Base-by-base conservation (phyloP, 2,329 filamentous ascomycete genomes). In the Leptographium lundbergii region DNA sequence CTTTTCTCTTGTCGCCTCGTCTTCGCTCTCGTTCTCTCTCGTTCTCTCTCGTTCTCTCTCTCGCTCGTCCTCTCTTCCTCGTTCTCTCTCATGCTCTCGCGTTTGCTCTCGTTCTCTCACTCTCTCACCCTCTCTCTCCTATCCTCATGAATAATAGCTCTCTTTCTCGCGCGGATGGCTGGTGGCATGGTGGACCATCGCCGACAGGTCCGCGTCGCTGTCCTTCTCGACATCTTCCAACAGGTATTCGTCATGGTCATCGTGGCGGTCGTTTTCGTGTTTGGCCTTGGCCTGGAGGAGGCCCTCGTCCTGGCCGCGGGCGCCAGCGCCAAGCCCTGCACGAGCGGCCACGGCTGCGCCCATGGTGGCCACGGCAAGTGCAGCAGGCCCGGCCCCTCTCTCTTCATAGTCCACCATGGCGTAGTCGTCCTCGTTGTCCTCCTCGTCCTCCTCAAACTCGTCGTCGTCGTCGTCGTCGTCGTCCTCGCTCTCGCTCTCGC, bases 401-500 rank as follows among this genome's bases (percentile, higher is more conserved):
- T 69, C 65, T 6, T 69, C 64, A 7, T 67, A 65, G 27, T 63
- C 63, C 13, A 67, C 67, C 7, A 66, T 66, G 10, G 61, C 60
- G 29, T 67, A 67, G 45, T 66, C 66, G 17, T 62, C 66, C 1
- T 65, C 64, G 0, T 69, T 67, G 7, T 68, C 65, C 3, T 63
- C 62, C 2, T 65, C 66, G 2, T 63, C 61, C 14, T 67, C 67
- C 11, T 64, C 64, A 3, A 61, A 61, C 3, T 62, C 63, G 47
- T 62, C 56, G 13, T 68, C 67, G 32, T 67, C 63, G 9, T 67
- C 64, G 57, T 67, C 64, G 57, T 67, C 61, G 57, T 69, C 73
- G 54, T 75, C 73, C 52, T 71, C 73, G 61, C 73, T 72, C 56
- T 64, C 67, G 34, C 68, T 69, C 32, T 71, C 69, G 61, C 74